Percentiles rank a stretch among this genome's conserved stretches.
These are phyloP conservation scores for Epichloe glyceriae DNA, from an alignment of 2,329 filamentous ascomycete genomes.

Conservation along the genomic window DNA sequence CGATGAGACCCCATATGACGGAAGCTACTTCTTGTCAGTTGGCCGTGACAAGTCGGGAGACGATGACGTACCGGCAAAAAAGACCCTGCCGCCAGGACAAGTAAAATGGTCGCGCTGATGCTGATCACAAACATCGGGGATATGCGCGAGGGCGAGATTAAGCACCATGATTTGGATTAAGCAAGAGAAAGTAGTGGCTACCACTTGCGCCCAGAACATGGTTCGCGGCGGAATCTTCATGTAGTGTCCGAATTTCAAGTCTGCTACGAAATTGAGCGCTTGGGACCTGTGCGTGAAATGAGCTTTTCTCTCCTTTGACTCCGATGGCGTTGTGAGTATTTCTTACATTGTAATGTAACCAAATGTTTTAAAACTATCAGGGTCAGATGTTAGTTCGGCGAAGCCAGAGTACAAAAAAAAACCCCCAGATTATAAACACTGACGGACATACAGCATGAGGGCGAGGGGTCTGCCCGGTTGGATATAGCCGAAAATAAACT, in stretches of 20 bases:
- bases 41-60: background rate
- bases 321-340: background rate
- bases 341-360: constrained; percentile 45
- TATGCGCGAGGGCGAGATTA: constrained; percentile 47
- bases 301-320: background rate
- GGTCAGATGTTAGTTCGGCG: background rate
- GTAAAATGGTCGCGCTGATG: constrained; percentile 46
- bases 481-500: constrained; percentile 65
- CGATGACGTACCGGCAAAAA: constrained; percentile 40
- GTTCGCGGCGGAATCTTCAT: constrained; percentile 57
- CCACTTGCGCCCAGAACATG: constrained; percentile 53
- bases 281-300: constrained; percentile 31
- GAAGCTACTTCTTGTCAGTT: constrained; percentile 28
- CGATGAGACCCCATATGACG: constrained; percentile 56
- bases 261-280: constrained; percentile 49
- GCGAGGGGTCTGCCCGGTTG: constrained; percentile 59
- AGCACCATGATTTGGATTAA: constrained; percentile 53
- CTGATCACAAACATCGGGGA: constrained; percentile 49
- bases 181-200: constrained; percentile 53
- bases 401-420: background rate
- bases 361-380: constrained; percentile 46
- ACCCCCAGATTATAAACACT: background rate
- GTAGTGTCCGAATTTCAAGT: constrained; percentile 61
- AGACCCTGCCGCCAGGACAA: constrained; percentile 50
- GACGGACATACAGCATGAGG: constrained; percentile 49